These are phyloP conservation scores for Hyphopichia homilentoma DNA, from an alignment of 805 yeast species.

Conservation along the genomic window DNA sequence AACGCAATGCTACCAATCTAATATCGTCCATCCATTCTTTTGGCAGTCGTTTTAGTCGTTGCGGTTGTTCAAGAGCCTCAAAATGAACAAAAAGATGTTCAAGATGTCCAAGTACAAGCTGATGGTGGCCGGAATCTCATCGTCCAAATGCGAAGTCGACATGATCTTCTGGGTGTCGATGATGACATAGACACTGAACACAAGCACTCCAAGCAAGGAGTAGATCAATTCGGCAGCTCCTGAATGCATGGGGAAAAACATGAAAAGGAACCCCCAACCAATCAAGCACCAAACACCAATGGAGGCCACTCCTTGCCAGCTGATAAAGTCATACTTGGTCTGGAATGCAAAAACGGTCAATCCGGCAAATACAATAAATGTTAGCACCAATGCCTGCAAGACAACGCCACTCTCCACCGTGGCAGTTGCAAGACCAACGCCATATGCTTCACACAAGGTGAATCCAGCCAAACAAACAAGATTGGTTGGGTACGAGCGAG, in stretches of 20 bases:
- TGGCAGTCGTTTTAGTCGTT: no score
- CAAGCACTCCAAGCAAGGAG: conserved; percentile 68
- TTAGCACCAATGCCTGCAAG: conserved; percentile 66
- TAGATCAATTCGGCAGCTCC: conserved; percentile 61
- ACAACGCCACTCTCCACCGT: conserved; percentile 61
- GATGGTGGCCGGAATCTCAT: conserved; percentile 79
- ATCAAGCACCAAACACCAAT: conserved; percentile 63
- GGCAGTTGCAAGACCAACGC: conserved; percentile 64
- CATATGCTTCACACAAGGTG: conserved; percentile 72
- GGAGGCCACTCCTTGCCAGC: conserved; percentile 56
- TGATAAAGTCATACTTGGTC: conserved; percentile 68
- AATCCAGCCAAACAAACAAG: conserved; percentile 58
- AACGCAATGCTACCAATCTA: no score
- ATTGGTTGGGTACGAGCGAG: conserved; percentile 67
- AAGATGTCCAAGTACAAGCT: conserved; percentile 76
- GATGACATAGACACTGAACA: conserved; percentile 68
- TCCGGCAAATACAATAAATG: conserved; percentile 69
- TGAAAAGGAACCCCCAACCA: conserved; percentile 65
- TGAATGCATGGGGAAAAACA: conserved; percentile 58
- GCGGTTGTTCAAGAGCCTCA: conserved; percentile 52
- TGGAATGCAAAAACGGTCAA: conserved; percentile 75
- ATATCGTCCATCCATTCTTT: no score
- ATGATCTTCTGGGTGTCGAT: conserved; percentile 80
- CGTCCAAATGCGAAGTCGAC: conserved; percentile 74
- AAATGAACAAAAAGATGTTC: conserved; percentile 73